Percentiles rank a stretch among this genome's conserved stretches.
Conservation (phyloP, 1,284 basidiomycete species). For the Boletus calvinii region DNA sequence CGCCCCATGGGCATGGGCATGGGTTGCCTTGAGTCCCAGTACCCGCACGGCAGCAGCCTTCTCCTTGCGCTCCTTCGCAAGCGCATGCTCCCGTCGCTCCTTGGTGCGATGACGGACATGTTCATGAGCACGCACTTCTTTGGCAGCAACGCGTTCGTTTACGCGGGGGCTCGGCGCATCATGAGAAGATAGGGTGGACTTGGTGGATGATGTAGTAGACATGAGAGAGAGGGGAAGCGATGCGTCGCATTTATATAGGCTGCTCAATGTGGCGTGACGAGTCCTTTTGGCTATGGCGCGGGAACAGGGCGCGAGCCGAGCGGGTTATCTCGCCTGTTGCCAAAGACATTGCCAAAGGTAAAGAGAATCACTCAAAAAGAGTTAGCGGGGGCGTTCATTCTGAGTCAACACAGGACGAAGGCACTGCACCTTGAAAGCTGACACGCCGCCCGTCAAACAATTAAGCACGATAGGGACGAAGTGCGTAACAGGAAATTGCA, state of each 20-base stretch:
- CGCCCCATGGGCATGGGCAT: constrained; percentile 25
- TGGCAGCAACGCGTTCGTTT: constrained; percentile 17
- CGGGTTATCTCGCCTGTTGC: constrained; percentile 1
- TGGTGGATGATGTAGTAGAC: constrained; percentile 29
- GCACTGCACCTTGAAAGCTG: constrained; percentile 27
- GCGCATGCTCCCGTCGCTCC: constrained; percentile 34
- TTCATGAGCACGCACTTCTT: constrained; percentile 33
- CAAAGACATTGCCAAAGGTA: background rate
- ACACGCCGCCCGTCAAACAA: background rate
- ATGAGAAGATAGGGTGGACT: constrained; percentile 21
- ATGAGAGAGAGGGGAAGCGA: constrained; percentile 21
- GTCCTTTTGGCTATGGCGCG: constrained; percentile 22
- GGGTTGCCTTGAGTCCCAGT: constrained; percentile 23
- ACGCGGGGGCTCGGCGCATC: constrained; percentile 19
- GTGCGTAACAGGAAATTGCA: constrained; percentile 21
- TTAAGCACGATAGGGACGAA: constrained; percentile 1
- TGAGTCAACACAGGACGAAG: constrained; percentile 19
- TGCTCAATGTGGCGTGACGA: constrained; percentile 26
- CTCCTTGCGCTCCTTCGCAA: constrained; percentile 34
- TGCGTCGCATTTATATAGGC: constrained; percentile 32
- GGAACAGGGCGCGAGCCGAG: constrained; percentile 28
- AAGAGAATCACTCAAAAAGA: constrained; percentile 4
- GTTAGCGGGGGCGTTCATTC: constrained; percentile 13
- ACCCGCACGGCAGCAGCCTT: constrained; percentile 18
- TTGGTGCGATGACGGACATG: constrained; percentile 34